Base-by-base conservation (phyloP, 2,329 filamentous ascomycete species). In the Acrodontium crateriforme region DNA sequence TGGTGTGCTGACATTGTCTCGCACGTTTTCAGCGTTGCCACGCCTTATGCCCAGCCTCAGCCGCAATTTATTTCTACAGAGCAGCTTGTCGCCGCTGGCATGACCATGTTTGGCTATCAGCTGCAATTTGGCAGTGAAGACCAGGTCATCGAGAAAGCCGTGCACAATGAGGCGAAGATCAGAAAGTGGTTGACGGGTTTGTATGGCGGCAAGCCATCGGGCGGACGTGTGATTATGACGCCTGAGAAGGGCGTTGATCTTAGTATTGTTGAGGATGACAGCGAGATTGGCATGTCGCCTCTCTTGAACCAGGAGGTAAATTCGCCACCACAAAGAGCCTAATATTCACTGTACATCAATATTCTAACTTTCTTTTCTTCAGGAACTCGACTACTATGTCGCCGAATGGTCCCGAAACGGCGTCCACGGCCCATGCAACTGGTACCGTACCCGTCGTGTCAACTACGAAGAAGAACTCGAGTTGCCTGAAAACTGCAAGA, bases 61-160 rank as follows among this genome's bases (percentile, higher is more conserved):
- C 59, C 51, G 29, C 53, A 49, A 13, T 80, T 60, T 46, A 37
- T 68, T 10, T 59, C 72, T 1, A 58, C 77, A 2, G 67, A 77
- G 44, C 55, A 67, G n/a, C 37, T 79, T 16, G 69, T 78, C 24
- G 60, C 60, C 23, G 58, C 40, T 46, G 62, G 30, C 45, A 42
- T 80, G 21, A 73, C 75, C 23, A 78, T 79, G 45, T 87, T 91
- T 48, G 65, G 58, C 9, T 98, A 98, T 55, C 87, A 94, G 62
- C 51, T 89, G 24, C 82, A 92, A 40, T 69, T 94, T 28, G 68
- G 65, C 1, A 45, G 40, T 31, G 31, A 36, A 12, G 45, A 49
- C 14, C 26, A 34, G 8, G 32, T 35, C 19, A 58, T 83, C 6
- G 72, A 87, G 46, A 54, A 56, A 28, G 52, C 58, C 75, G 39